Evolutionary conservation across 2,329 filamentous ascomycete species (phyloP), one percentile per base, ranked within the genome.

Genomic region (Juglanconis sp.): DNA sequence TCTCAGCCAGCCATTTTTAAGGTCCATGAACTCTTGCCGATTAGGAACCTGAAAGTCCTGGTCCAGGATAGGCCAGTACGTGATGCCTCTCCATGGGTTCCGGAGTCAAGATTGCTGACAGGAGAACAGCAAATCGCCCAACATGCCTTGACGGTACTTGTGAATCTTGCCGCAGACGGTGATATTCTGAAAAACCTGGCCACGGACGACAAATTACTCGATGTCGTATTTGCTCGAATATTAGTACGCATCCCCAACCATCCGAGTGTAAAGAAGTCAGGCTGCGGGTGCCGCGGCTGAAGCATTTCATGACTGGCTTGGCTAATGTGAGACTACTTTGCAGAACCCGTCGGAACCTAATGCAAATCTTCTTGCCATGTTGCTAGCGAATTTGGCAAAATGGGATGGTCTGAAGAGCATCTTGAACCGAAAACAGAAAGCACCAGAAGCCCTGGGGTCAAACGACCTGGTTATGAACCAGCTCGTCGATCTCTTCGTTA

Each of bases 401-500:
- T 89, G 84, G 63, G 87, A 94, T 66, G 81, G 81, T 5, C 74
- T 96, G 59, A 88, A 89, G 65, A 81, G 82, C 48, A 79, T 97
- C 4, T 74, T 94, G 10, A 79, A 81, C 4, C 79, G 89, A 58
- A 89, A 88, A 69, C 88, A 92, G 64, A 77, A 83, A 6, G 73
- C 88, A 0, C 89, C 92, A 2, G 83, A 87, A 58, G 80, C 81
- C n/a, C 83, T 96, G 6, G 87, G 85, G 5, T 89, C 86, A 1
- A 90, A 91, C 46, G 83, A 87, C 40, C 81, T 85, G 61, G 87
- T 91, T 4, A 85, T 98, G 68, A 92, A 97, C 73, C 95, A 98
- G 74, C 79, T 99, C 35, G 86, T 99, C 73, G 95, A 98, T 73
- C 88, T 96, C 68, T 99, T 99, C 71, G 95, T 98, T 71, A 96